Conservation (phyloP, 2,329 filamentous ascomycete species). For the Xylaria multiplex region DNA sequence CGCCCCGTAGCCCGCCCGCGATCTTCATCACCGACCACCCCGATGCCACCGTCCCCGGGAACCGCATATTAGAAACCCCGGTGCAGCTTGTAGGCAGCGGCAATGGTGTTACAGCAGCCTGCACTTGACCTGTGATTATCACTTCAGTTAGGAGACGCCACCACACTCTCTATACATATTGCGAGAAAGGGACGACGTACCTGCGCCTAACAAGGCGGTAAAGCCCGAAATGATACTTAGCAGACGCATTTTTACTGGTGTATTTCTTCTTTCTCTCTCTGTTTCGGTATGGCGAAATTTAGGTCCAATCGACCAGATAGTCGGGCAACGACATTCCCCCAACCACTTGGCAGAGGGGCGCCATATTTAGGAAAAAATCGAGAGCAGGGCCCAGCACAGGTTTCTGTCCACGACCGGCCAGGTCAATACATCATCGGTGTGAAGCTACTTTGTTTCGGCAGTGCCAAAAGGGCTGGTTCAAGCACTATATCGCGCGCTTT, state of each 20-base stretch:
- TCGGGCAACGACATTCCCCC: not conserved
- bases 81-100: conserved; percentile 50
- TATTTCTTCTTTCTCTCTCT: conserved; percentile 1
- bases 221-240: conserved; percentile 25
- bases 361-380: conserved; percentile 30
- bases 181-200: conserved; percentile 13
- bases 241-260: conserved; percentile 32
- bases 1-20: conserved; percentile 50
- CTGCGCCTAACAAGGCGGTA: conserved; percentile 31
- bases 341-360: conserved; percentile 19
- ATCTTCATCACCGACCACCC: conserved; percentile 55
- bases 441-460: conserved; percentile 32
- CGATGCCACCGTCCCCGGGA: conserved; percentile 48
- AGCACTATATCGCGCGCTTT: conserved; percentile 20
- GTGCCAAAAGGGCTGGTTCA: conserved; percentile 25
- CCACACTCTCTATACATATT: too few species aligned
- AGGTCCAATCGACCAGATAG: conserved; percentile 15
- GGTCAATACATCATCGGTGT: conserved; percentile 10
- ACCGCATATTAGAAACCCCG: conserved; percentile 50
- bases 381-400: not conserved
- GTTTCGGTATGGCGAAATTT: not conserved
- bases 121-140: conserved; percentile 27
- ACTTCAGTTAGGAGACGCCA: conserved; percentile 16
- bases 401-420: too few species aligned
- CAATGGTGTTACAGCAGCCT: conserved; percentile 40